Conservation (phyloP, 1,284 basidiomycete species). For the Melampsora medusae region DNA sequence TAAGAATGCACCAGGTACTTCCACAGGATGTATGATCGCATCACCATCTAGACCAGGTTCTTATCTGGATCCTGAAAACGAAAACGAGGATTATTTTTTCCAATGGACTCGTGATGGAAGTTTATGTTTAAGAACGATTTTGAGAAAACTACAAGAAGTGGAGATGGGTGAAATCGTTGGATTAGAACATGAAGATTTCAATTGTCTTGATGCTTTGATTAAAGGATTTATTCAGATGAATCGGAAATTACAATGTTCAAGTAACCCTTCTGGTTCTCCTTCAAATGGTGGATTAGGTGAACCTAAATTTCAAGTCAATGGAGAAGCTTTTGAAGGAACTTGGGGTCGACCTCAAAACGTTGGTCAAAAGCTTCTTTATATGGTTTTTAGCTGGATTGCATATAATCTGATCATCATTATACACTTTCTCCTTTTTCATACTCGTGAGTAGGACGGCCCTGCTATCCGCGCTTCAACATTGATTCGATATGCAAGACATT, state of each 20-base stretch:
- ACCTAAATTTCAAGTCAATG: conserved; percentile 60
- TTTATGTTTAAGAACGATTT: conserved; percentile 44
- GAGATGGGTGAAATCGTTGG: conserved; percentile 44
- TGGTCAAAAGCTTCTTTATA: not conserved
- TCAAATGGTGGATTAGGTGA: conserved; percentile 60
- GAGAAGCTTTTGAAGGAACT: conserved; percentile 54
- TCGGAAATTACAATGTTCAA: conserved; percentile 54
- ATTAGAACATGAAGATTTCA: conserved; percentile 15
- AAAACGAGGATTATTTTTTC: conserved; percentile 47
- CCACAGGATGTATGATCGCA: conserved; percentile 46
- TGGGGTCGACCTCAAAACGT: conserved; percentile 59
- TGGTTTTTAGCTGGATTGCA: not conserved
- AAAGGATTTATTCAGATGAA: conserved; percentile 54
- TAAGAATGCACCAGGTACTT: conserved; percentile 43
- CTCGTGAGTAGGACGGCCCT: conserved; percentile 45
- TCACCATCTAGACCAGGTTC: conserved; percentile 44
- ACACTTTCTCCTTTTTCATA: not conserved
- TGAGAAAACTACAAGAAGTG: conserved; percentile 34
- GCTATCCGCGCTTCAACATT: conserved; percentile 45
- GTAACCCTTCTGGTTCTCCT: conserved; percentile 58
- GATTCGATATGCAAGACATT: conserved; percentile 43
- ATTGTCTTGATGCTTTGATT: conserved; percentile 51
- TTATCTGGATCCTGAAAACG: conserved; percentile 45
- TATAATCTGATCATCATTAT: not conserved
- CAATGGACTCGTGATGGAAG: conserved; percentile 47